phyloP scores from a whole-genome alignment of 768 basidiomycete species.

The Hysterangium stoloniferum region DNA sequence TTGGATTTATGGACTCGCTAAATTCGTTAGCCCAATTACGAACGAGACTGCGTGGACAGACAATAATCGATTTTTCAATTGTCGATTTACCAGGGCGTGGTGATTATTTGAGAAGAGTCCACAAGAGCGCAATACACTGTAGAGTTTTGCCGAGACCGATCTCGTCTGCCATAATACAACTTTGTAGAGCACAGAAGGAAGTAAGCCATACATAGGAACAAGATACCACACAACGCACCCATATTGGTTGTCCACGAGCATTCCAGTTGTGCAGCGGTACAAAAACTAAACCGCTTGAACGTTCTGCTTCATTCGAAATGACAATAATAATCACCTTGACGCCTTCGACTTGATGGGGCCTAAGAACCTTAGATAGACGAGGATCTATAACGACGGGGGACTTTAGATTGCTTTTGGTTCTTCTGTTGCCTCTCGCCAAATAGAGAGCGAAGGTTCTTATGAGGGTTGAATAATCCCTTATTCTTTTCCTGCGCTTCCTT shows the following conservation, averaged over 20 bases:
- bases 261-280: slow-evolving; percentile 91
- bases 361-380: slow-evolving; percentile 71
- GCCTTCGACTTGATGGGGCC: slow-evolving; percentile 97
- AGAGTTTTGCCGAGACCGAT: slow-evolving; percentile 98
- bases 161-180: slow-evolving; percentile 99
- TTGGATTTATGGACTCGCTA: slow-evolving; percentile 39
- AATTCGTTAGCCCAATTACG: slow-evolving; percentile 99
- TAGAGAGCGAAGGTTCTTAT: slow-evolving; percentile 80
- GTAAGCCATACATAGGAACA: not conserved
- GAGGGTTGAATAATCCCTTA: slow-evolving; percentile 77
- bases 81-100: slow-evolving; percentile 78
- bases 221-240: slow-evolving; percentile 21
- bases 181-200: slow-evolving; percentile 26
- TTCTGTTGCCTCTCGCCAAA: slow-evolving; percentile 65
- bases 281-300: slow-evolving; percentile 55
- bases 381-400: slow-evolving; percentile 98
- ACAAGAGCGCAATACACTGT: slow-evolving; percentile 92
- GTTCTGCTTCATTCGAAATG: slow-evolving; percentile 6
- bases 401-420: slow-evolving; percentile 63
- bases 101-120: slow-evolving; percentile 94
- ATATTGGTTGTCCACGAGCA: slow-evolving; percentile 79
- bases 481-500: slow-evolving; percentile 63
- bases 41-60: slow-evolving; percentile 92
- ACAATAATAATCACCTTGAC: slow-evolving; percentile 61
- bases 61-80: slow-evolving; percentile 97